Conservation (phyloP, 148 eudicot genomes). For the Talinum fruticosum region DNA sequence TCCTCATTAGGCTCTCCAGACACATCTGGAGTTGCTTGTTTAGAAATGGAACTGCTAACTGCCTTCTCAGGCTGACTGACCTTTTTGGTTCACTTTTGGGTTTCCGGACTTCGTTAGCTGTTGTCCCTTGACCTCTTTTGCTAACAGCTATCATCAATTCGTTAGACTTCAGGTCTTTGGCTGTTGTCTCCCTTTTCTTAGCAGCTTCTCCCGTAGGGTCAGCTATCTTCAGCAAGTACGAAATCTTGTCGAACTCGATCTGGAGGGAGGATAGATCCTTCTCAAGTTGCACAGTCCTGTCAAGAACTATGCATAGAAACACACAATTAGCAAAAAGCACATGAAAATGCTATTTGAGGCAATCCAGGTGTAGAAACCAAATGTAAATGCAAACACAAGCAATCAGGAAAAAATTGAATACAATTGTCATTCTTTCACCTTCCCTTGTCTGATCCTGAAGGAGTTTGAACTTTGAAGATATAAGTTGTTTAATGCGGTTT, state of each 20-base stretch:
- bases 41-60: slow-evolving; percentile 25
- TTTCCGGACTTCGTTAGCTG: slow-evolving; percentile 29
- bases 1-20: slow-evolving; percentile 28
- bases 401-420: not conserved
- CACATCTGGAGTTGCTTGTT: slow-evolving; percentile 26
- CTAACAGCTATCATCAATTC: slow-evolving; percentile 22
- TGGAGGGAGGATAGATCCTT: slow-evolving; percentile 71
- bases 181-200: slow-evolving; percentile 51
- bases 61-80: slow-evolving; percentile 31
- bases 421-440: not conserved
- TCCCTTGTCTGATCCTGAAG: too few species aligned
- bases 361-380: not conserved
- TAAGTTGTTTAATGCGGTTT: not conserved
- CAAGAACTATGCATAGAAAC: slow-evolving; percentile 49
- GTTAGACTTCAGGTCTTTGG: slow-evolving; percentile 33
- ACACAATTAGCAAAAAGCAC: slow-evolving; percentile 11
- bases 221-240: slow-evolving; percentile 84
- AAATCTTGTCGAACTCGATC: slow-evolving; percentile 74
- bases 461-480: too few species aligned
- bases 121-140: slow-evolving; percentile 1
- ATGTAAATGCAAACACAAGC: not conserved
- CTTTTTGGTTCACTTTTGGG: slow-evolving; percentile 27
- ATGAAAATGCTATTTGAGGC: not conserved
- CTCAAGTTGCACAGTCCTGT: slow-evolving; percentile 53
- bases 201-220: slow-evolving; percentile 91